Percentiles rank a stretch among this genome's conserved stretches.
phyloP scores from a whole-genome alignment of 106 monocot species.

The Dendrobium chrysotoxum region DNA sequence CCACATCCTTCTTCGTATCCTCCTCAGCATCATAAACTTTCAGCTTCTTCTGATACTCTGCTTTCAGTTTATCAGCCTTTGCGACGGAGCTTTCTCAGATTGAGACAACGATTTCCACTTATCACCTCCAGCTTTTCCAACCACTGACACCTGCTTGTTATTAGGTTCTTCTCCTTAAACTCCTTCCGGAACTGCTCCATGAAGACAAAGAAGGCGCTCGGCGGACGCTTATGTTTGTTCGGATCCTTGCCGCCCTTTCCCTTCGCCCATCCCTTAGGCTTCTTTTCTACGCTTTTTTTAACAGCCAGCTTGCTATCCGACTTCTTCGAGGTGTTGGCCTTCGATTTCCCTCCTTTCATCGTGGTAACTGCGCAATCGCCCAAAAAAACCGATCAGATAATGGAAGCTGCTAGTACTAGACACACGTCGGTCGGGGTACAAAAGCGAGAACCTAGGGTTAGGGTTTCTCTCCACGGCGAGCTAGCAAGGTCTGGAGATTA shows the following conservation, averaged over 20 bases:
- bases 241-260: slow-evolving; percentile 5
- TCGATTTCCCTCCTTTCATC: slow-evolving; percentile 5
- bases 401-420: background rate
- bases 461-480: background rate
- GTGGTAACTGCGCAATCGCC: background rate
- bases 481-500: background rate
- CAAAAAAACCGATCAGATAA: background rate
- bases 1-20: background rate
- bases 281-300: background rate
- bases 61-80: slow-evolving; percentile 71
- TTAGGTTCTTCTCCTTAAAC: slow-evolving; percentile 73
- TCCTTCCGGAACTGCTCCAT: slow-evolving; percentile 71
- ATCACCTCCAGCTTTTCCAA: slow-evolving; percentile 63
- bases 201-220: slow-evolving; percentile 43
- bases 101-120: slow-evolving; percentile 56
- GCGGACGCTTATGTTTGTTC: background rate
- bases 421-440: background rate
- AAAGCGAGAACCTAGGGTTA: background rate
- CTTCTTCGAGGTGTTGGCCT: slow-evolving; percentile 6
- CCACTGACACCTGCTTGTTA: slow-evolving; percentile 63
- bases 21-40: slow-evolving; percentile 46
- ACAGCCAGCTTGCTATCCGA: background rate
- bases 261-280: background rate
- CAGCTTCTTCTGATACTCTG: slow-evolving; percentile 59
- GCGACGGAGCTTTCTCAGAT: slow-evolving; percentile 66